Evolutionary conservation across 768 basidiomycete species (phyloP).

Genomic region (Ephemerocybe angulata): DNA sequence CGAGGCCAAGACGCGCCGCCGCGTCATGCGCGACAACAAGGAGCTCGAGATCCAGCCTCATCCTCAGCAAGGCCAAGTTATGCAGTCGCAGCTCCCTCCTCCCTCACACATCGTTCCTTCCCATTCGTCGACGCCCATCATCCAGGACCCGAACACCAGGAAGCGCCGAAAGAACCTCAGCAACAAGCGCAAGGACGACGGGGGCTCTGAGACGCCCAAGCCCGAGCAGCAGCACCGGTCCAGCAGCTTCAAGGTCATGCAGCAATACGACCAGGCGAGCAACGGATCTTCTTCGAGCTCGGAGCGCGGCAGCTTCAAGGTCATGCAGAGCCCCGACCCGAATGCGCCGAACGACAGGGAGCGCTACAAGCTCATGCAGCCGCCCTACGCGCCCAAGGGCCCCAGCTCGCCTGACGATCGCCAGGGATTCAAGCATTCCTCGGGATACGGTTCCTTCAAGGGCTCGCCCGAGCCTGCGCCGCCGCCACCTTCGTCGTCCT

Average conservation of each 20-base stretch:
- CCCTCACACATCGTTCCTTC: slow-evolving; percentile 3
- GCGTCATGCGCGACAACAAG: slow-evolving; percentile 27
- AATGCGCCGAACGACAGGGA: slow-evolving; percentile 12
- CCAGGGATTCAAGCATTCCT: slow-evolving; percentile 31
- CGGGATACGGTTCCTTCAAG: neutral
- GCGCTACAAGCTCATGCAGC: slow-evolving; percentile 17
- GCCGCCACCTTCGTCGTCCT: slow-evolving; percentile 66
- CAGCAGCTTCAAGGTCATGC: slow-evolving; percentile 13
- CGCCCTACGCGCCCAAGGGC: slow-evolving; percentile 4
- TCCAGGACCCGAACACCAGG: slow-evolving; percentile 11
- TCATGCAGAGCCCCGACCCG: slow-evolving; percentile 12
- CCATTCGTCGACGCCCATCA: slow-evolving; percentile 5
- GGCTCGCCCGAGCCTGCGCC: slow-evolving; percentile 59
- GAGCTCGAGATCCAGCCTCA: slow-evolving; percentile 11
- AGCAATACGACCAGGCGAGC: slow-evolving; percentile 22
- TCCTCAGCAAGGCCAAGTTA: slow-evolving; percentile 8
- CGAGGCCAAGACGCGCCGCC: slow-evolving; percentile 46
- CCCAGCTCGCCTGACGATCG: slow-evolving; percentile 14
- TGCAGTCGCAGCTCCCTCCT: slow-evolving; percentile 7
- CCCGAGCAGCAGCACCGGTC: slow-evolving; percentile 9
- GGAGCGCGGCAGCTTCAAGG: slow-evolving; percentile 24
- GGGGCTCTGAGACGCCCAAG: slow-evolving; percentile 45
- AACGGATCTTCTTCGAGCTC: slow-evolving; percentile 29
- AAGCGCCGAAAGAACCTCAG: slow-evolving; percentile 15
- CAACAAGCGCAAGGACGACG: slow-evolving; percentile 41